Base-by-base conservation (phyloP, 192 early-diverging fungal species). In the Linnemannia elongata region DNA sequence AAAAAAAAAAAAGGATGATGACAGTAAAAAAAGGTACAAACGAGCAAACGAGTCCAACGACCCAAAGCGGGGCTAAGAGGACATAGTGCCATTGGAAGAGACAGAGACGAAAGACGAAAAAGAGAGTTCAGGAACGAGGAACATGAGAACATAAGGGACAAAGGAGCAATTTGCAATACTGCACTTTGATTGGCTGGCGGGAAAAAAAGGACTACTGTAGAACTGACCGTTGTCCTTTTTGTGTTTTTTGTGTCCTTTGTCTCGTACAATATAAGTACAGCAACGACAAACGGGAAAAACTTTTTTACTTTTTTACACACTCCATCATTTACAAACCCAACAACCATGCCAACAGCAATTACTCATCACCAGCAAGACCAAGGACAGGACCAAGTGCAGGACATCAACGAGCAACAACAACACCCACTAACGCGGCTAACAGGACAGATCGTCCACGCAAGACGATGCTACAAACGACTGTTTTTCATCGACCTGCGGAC, bases 401-500 rank as follows among this genome's bases (percentile, higher is more conserved):
- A 22, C 17, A 22, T 6, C 69, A 42, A 42, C 60, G 0, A 27
- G 3, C 22, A 24, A 27, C 57, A 22, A 8, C 69, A 22, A 8
- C 69, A 70, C 13, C 12, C n/a, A 3, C 60, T 13, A 2, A 72
- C 35, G 10, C 55, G 27, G 30, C 42, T 88, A 15, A 83, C 33
- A 5, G 88, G 88, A 44, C 82, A 80, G 60, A 76, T 89, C 38
- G 88, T 89, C 0, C 88, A 85, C 22, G 72, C 80, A 1, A 75
- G 88, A 41, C 77, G 79, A 57, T 89, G 88, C 54, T 85, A 85
- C 69, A 79, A 72, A 30, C 74, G 70, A 4, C 77, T 85, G 4
- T 83, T 81, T 52, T 89, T 89, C 45, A 78, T 89, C 27, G 88
- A 89, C 38, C 66, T 89, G 2, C 88, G 83, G n/a, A 82, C 80